phyloP scores from a whole-genome alignment of 331 rosid species.

The Saraca asoca region DNA sequence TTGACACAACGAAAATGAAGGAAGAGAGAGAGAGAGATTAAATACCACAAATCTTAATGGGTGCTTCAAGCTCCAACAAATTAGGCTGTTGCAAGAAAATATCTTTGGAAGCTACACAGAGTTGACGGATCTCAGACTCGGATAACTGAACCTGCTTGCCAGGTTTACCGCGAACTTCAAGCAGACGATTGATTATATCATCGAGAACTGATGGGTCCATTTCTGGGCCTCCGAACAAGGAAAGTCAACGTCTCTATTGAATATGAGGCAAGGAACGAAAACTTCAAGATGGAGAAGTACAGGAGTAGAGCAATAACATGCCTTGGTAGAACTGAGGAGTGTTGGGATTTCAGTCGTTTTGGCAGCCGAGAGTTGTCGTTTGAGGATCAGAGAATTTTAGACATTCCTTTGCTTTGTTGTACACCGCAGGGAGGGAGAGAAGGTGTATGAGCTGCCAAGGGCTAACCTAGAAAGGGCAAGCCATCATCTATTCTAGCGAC shows the following conservation, averaged over 20 bases:
- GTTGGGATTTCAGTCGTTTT: slow-evolving; percentile 43
- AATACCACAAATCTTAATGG: slow-evolving; percentile 92
- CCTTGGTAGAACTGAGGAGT: slow-evolving; percentile 30
- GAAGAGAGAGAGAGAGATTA: not conserved
- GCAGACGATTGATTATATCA: slow-evolving; percentile 81
- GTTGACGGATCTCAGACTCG: slow-evolving; percentile 93
- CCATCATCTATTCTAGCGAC: too few species aligned
- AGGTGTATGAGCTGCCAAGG: too few species aligned
- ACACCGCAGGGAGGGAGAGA: not conserved
- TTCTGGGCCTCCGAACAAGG: slow-evolving; percentile 3
- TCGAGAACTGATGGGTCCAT: slow-evolving; percentile 83
- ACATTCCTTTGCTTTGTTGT: not conserved
- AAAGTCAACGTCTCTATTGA: slow-evolving; percentile 54
- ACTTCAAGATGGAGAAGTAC: slow-evolving; percentile 16
- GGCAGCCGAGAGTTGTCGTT: slow-evolving; percentile 36
- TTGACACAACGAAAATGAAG: not conserved
- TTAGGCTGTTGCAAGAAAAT: slow-evolving; percentile 85
- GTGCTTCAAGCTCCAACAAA: slow-evolving; percentile 84
- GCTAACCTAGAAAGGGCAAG: too few species aligned
- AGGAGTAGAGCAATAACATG: slow-evolving; percentile 40
- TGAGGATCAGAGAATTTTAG: slow-evolving; percentile 12
- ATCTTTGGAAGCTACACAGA: slow-evolving; percentile 66
- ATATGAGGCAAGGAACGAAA: slow-evolving; percentile 28
- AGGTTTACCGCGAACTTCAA: slow-evolving; percentile 79
- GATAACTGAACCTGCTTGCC: slow-evolving; percentile 94